phyloP scores from a whole-genome alignment of 441 rosid genomes.

The Euphorbia corollata region DNA sequence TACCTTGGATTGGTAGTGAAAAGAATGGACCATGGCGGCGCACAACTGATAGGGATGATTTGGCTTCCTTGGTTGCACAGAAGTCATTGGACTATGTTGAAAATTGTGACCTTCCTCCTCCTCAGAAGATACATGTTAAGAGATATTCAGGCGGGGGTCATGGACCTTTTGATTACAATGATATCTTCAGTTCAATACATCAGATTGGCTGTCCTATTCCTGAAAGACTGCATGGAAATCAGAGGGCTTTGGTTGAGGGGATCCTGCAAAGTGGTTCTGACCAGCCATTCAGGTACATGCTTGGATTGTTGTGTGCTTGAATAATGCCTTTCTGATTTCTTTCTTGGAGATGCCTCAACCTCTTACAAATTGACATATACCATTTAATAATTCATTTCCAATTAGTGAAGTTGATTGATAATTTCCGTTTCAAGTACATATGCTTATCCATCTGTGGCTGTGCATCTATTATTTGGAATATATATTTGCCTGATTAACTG shows the following conservation, averaged over 20 bases:
- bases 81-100: conserved; percentile 60
- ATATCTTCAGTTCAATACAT: conserved; percentile 27
- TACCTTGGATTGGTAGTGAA: conserved; percentile 52
- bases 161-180: conserved; percentile 32
- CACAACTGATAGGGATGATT: conserved; percentile 63
- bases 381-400: background rate
- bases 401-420: background rate
- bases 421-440: background rate
- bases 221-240: conserved; percentile 22
- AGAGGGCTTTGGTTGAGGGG: conserved; percentile 30
- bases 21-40: conserved; percentile 90
- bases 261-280: conserved; percentile 28
- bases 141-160: conserved; percentile 37
- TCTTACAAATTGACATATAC: background rate
- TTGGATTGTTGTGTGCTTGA: background rate
- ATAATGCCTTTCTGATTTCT: too few relatives aligned
- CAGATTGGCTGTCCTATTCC: conserved; percentile 23
- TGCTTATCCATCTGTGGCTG: background rate
- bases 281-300: conserved; percentile 40
- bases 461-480: too few relatives aligned
- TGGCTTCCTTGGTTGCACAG: conserved; percentile 81
- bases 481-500: too few relatives aligned
- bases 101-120: conserved; percentile 95
- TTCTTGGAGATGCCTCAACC: too few relatives aligned
- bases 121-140: conserved; percentile 48